Base-by-base conservation (phyloP, 495 filamentous ascomycete genomes). In the Penicillium paradoxum region DNA sequence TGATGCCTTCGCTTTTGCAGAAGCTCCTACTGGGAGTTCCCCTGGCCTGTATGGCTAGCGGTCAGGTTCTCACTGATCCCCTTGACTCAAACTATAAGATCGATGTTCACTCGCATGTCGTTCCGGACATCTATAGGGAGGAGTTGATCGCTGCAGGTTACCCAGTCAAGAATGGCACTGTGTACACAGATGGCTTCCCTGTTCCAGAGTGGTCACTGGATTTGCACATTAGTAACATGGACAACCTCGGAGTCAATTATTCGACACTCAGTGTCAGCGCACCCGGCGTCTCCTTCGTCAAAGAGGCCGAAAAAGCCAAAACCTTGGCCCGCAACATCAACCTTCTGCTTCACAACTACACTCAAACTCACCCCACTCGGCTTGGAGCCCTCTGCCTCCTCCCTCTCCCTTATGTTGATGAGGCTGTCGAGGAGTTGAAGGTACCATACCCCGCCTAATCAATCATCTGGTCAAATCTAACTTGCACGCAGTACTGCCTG, bases 331-430 rank as follows among this genome's bases (percentile, higher is more conserved):
- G 49, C 0, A 50, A 48, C 0, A 40, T 82, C 10, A 69, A 72
- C 3, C 51, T 60, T 3, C 37, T 49, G 11, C 49, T 54, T 41
- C 69, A 79, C 57, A 51, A 67, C 0, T 75, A 66, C 52, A 69
- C 68, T 13, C 15, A 49, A 4, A 37, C 49, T 11, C 45, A 73
- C 47, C 76, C 78, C 0, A 53, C 58, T 6, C 64, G 64, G 9
- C 72, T 81, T 44, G 73, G 73, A 8, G 77, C 71, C 56, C 79
- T 72, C 38, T 77, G 79, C 11, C 72, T 71, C n/a, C 61, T 81
- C 0, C 78, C 79, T 6, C 61, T 81, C 6, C 77, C 77, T 7
- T 60, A 71, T 41, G 60, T 79, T 1, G 51, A 63, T 0, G 67
- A 60, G 1, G 59, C 68, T 11, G 43, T 80, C 0, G 54, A 57